A percentile compares a stretch with the other conserved stretches of the same genome.
Evolutionary conservation across 495 filamentous ascomycete species (phyloP).

Genomic region (Lepraria neglecta): DNA sequence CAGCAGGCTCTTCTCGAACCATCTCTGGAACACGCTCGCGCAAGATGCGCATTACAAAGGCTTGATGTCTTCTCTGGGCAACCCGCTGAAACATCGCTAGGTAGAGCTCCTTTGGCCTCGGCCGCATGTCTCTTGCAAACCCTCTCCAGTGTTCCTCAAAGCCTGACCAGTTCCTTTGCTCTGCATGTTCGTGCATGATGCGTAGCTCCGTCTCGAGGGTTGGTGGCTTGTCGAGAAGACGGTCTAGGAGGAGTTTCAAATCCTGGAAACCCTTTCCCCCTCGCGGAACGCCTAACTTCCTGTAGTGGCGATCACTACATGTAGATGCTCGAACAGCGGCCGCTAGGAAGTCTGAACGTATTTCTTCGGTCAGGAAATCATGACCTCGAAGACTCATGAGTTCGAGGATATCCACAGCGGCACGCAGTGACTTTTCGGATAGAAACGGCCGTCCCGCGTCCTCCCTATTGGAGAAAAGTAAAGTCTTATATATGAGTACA

Average conservation of each 20-base stretch:
- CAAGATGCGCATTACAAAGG: constrained; percentile 43
- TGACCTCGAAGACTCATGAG: constrained; percentile 41
- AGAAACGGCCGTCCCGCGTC: constrained; percentile 27
- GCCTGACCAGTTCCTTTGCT: constrained; percentile 41
- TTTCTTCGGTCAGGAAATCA: constrained; percentile 39
- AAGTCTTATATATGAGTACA: constrained; percentile 34
- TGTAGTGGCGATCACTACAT: background rate
- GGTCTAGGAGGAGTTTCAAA: background rate
- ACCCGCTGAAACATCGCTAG: constrained; percentile 47
- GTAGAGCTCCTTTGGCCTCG: constrained; percentile 53
- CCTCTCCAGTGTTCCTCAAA: constrained; percentile 60
- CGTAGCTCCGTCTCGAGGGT: constrained; percentile 16
- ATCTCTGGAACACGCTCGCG: constrained; percentile 52
- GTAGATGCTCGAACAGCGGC: constrained; percentile 17
- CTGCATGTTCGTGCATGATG: constrained; percentile 24
- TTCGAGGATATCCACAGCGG: constrained; percentile 43
- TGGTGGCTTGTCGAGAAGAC: background rate
- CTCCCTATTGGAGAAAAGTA: constrained; percentile 29
- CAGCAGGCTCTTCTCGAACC: constrained; percentile 48
- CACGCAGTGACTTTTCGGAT: constrained; percentile 29
- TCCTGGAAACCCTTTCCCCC: background rate
- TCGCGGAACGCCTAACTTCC: too few relatives aligned
- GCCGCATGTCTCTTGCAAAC: constrained; percentile 42
- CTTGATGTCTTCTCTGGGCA: constrained; percentile 41
- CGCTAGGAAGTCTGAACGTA: constrained; percentile 42